These are phyloP conservation scores for Alternaria atra DNA, from an alignment of 2,329 filamentous ascomycete species.

Conservation along the genomic window DNA sequence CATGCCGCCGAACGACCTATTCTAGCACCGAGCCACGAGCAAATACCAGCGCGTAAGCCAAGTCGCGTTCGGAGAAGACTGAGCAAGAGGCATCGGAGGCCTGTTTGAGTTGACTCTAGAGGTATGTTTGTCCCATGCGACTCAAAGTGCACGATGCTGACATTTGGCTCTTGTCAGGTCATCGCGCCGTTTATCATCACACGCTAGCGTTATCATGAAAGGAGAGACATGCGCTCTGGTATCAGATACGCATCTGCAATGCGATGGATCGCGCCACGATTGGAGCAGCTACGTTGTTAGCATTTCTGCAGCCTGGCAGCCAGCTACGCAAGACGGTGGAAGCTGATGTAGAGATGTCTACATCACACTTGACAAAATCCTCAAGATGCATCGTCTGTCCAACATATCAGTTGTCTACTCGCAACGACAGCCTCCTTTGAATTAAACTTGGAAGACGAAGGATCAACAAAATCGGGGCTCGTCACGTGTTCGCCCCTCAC, in stretches of 20 bases:
- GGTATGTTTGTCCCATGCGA: slow-evolving; percentile 1
- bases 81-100: slow-evolving; percentile 33
- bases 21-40: slow-evolving; percentile 24
- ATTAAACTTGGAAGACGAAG: neutral
- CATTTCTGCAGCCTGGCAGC: neutral
- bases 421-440: neutral
- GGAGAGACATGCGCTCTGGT: neutral
- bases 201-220: neutral
- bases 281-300: neutral
- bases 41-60: slow-evolving; percentile 12
- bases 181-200: neutral
- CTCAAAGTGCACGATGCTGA: neutral
- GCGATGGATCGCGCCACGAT: no score
- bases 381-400: neutral
- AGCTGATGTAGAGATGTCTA: neutral
- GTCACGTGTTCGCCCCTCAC: neutral
- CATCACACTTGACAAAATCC: neutral
- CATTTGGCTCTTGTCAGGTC: neutral
- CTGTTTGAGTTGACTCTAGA: slow-evolving; percentile 9
- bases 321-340: neutral
- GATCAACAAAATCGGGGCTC: neutral
- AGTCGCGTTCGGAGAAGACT: slow-evolving; percentile 21
- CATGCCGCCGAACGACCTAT: slow-evolving; percentile 25
- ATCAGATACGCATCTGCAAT: neutral
- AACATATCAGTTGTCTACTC: neutral